Conservation (phyloP, 2,329 filamentous ascomycete genomes). For the Pseudogymnoascus sp. region DNA sequence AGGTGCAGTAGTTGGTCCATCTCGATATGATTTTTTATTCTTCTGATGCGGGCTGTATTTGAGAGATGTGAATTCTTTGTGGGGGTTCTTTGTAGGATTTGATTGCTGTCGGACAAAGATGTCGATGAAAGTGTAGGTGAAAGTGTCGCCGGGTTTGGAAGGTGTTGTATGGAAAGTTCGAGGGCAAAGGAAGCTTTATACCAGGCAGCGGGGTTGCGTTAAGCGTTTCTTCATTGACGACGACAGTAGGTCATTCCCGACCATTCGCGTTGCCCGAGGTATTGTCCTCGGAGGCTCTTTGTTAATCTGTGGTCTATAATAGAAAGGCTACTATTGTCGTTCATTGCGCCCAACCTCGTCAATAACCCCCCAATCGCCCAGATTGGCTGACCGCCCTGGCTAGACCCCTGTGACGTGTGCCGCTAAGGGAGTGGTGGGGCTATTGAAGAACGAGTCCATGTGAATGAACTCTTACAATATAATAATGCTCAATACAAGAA, state of each 20-base stretch:
- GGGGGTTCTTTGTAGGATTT: not conserved
- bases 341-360: not conserved
- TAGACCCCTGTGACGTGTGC: not conserved
- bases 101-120: not conserved
- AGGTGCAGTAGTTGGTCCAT: constrained; percentile 21
- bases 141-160: constrained; percentile 1
- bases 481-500: not conserved
- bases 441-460: not conserved
- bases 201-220: not conserved
- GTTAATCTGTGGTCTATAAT: not conserved
- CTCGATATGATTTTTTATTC: not conserved
- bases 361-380: not conserved
- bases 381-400: constrained; percentile 1
- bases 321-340: not conserved
- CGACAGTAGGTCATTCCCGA: not conserved
- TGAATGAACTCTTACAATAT: not conserved
- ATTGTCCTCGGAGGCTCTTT: not conserved
- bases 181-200: constrained; percentile 4
- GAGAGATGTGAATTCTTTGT: not conserved
- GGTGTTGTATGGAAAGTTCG: not conserved
- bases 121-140: not conserved
- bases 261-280: not conserved
- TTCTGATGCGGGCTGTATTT: not conserved
- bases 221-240: not conserved
- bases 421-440: not conserved